phyloP scores from a whole-genome alignment of 805 yeast species.

The Saccharomycopsis malanga region DNA sequence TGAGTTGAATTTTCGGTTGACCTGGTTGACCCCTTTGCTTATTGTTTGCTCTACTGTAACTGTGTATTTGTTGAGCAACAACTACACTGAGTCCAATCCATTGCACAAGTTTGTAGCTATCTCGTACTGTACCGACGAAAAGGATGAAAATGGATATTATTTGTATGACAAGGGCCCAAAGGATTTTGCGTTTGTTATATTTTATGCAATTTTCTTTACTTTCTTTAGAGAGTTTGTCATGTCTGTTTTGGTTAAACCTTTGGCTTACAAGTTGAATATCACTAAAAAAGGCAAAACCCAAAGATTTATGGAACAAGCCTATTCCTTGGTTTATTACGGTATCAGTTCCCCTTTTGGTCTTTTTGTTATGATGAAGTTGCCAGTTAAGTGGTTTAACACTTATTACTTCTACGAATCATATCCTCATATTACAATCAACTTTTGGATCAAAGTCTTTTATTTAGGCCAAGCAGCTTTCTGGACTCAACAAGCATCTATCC shows the following conservation, averaged over 20 bases:
- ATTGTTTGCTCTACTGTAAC: conserved; percentile 36
- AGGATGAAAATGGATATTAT: conserved; percentile 37
- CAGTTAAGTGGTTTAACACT: conserved; percentile 88
- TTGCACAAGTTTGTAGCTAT: conserved; percentile 57
- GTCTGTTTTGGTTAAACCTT: conserved; percentile 73
- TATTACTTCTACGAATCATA: conserved; percentile 68
- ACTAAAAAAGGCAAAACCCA: conserved; percentile 48
- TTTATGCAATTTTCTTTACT: conserved; percentile 80
- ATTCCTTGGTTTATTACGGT: conserved; percentile 75
- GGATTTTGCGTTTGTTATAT: conserved; percentile 74
- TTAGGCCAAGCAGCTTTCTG: conserved; percentile 93
- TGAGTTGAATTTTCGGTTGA: conserved; percentile 34
- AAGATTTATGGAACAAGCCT: conserved; percentile 91
- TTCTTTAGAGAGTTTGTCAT: conserved; percentile 85
- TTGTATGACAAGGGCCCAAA: conserved; percentile 79
- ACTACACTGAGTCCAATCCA: conserved; percentile 51
- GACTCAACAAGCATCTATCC: conserved; percentile 89
- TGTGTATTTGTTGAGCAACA: conserved; percentile 48
- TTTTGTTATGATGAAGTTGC: conserved; percentile 76
- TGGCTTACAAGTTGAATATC: conserved; percentile 51
- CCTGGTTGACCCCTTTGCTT: conserved; percentile 67
- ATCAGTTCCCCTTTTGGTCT: conserved; percentile 80
- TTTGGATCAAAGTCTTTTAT: conserved; percentile 71
- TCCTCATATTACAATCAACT: conserved; percentile 75
- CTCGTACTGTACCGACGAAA: conserved; percentile 55